Evolutionary conservation across 805 yeast species (phyloP), one percentile per base, ranked within the genome.

Genomic region (Candida rishiriensis): DNA sequence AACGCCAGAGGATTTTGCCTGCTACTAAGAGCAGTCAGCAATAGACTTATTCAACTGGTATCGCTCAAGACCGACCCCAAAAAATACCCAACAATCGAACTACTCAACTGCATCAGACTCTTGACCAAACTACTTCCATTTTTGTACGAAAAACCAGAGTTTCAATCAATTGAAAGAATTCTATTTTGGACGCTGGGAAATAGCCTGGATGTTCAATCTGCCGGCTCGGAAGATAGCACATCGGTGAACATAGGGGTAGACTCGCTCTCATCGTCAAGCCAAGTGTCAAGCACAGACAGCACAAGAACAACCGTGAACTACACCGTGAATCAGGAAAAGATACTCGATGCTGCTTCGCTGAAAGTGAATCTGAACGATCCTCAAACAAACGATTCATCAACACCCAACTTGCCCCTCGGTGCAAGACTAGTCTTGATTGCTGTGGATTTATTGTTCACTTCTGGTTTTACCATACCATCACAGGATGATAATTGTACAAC

Each of bases 61-160:
- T 47, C 34, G 7, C 21, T 42, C 31, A 54, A 53, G 39, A 47
- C 50, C 49, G 63, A 39, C 16, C 51, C 52, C 16, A 40, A 53
- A 15, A 29, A 42, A 17, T 52, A 64, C 40, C 62, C 68, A 13
- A 43, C 56, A 2, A 47, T 46, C n/a, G 65, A 77, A 49, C 55
- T 81, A 10, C 63, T 85, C 38, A 83, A 79, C 47, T 80, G 88
- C 53, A 53, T 83, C 7, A 72, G 96, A 32, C 60, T 85, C 4
- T 61, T 90, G 34, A 78, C 87, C 3, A 75, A 79, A 47, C 42
- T 85, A 3, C 49, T 85, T 16, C 97, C 97, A 0, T 73, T 78
- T 38, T 57, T 83, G 7, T 85, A 75, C 55, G 96, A 89, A 62
- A 57, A 66, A 10, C 68, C 50, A 38, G 64, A 56, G 21, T 65